Percentiles rank a stretch among this genome's conserved stretches.
phyloP scores from a whole-genome alignment of 2,329 filamentous ascomycete genomes.

The Colletotrichum coccodes region DNA sequence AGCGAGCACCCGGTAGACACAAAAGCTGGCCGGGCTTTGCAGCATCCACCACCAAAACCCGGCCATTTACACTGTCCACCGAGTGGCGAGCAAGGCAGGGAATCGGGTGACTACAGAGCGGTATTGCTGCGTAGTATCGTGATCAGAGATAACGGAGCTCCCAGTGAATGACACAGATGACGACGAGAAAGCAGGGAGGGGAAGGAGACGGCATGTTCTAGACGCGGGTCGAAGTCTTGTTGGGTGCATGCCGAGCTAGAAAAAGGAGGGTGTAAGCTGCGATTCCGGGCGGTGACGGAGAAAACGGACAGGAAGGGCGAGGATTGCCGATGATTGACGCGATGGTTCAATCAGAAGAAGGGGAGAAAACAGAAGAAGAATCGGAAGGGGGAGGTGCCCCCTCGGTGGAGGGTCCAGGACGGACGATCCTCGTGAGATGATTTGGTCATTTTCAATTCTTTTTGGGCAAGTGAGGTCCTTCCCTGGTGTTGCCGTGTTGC shows the following conservation, averaged over 20 bases:
- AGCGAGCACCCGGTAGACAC: too few species aligned
- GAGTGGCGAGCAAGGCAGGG: background rate
- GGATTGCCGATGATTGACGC: constrained; percentile 16
- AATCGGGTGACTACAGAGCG: background rate
- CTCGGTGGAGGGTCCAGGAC: background rate
- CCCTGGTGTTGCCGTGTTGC: background rate
- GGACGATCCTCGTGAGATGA: constrained; percentile 6
- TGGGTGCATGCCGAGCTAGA: background rate
- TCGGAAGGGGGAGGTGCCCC: background rate
- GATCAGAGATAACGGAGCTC: constrained; percentile 12
- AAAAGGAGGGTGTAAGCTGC: background rate
- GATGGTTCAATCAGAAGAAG: constrained; percentile 11
- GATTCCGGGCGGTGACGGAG: background rate
- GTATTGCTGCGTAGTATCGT: background rate
- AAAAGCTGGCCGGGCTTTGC: too few species aligned
- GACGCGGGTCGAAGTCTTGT: constrained; percentile 19
- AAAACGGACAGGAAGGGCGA: background rate
- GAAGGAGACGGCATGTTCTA: constrained; percentile 12
- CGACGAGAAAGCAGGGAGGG: background rate
- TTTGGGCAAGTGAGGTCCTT: background rate
- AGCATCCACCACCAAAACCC: too few species aligned
- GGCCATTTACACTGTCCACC: too few species aligned
- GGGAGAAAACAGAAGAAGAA: background rate
- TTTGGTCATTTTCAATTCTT: constrained; percentile 4
- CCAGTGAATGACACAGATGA: constrained; percentile 12